phyloP scores from a whole-genome alignment of 2,329 filamentous ascomycete species.

The Truncatella angustata region DNA sequence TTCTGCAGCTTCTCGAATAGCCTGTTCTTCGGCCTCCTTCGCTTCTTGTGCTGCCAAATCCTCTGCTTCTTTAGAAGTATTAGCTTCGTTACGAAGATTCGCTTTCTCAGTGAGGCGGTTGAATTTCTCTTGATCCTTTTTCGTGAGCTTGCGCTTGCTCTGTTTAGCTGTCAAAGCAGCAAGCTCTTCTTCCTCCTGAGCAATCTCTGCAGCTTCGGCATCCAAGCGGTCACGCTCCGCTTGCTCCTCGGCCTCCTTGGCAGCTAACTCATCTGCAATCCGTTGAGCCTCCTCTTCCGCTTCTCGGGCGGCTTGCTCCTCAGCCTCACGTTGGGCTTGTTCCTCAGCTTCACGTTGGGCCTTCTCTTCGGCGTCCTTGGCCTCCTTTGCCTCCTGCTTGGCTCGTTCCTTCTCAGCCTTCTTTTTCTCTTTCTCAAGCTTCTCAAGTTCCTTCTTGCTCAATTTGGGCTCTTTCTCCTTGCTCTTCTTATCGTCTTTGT shows the following conservation, averaged over 20 bases:
- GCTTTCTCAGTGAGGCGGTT: slow-evolving; percentile 33
- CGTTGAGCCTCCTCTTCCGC: slow-evolving; percentile 18
- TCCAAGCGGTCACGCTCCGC: slow-evolving; percentile 19
- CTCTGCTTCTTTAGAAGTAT: slow-evolving; percentile 36
- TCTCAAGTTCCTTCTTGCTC: slow-evolving; percentile 49
- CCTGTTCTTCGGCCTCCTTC: slow-evolving; percentile 17
- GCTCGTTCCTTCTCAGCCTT: slow-evolving; percentile 30
- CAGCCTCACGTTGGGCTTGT: slow-evolving; percentile 21
- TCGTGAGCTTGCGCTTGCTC: slow-evolving; percentile 25
- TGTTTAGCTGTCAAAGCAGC: slow-evolving; percentile 27
- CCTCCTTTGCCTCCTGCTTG: slow-evolving; percentile 22
- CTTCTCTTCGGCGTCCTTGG: slow-evolving; percentile 22
- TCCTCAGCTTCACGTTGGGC: slow-evolving; percentile 22
- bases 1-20: slow-evolving; percentile 12
- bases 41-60: slow-evolving; percentile 29
- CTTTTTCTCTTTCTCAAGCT: slow-evolving; percentile 42
- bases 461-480: slow-evolving; percentile 41
- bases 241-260: slow-evolving; percentile 18
- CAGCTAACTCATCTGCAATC: slow-evolving; percentile 24
- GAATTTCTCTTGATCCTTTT: slow-evolving; percentile 28
- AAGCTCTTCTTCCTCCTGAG: slow-evolving; percentile 38
- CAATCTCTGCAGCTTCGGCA: slow-evolving; percentile 34
- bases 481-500: slow-evolving; percentile 42
- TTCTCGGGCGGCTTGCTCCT: slow-evolving; percentile 30
- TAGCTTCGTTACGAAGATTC: slow-evolving; percentile 28